phyloP scores from a whole-genome alignment of 106 monocot species.

The Iris macrosiphon region DNA sequence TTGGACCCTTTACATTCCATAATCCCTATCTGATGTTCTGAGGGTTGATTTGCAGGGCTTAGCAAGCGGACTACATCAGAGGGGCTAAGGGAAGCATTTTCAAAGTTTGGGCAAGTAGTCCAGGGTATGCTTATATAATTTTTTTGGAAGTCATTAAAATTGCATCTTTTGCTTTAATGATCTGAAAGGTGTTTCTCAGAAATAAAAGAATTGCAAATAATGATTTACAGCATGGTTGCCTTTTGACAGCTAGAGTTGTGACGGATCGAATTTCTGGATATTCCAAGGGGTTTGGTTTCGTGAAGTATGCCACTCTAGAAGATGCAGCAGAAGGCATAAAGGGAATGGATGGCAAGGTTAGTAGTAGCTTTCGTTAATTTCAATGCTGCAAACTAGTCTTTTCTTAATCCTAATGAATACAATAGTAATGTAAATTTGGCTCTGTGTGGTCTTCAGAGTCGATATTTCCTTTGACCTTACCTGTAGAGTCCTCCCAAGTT shows the following conservation, averaged over 20 bases:
- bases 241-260: slow-evolving; percentile 47
- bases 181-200: too few species aligned
- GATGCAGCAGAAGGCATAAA: slow-evolving; percentile 55
- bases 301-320: slow-evolving; percentile 43
- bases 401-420: too few species aligned
- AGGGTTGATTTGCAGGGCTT: slow-evolving; percentile 26
- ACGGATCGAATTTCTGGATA: slow-evolving; percentile 62
- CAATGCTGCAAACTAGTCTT: too few species aligned
- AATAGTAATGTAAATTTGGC: too few species aligned
- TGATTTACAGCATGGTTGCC: neutral
- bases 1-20: too few species aligned
- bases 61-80: slow-evolving; percentile 75
- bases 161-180: too few species aligned
- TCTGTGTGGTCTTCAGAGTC: too few species aligned
- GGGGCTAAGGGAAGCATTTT: slow-evolving; percentile 56
- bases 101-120: slow-evolving; percentile 57
- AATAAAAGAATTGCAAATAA: too few species aligned
- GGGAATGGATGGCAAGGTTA: slow-evolving; percentile 78
- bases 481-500: too few species aligned
- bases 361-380: neutral
- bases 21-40: too few species aligned
- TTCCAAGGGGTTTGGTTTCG: slow-evolving; percentile 77
- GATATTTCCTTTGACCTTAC: too few species aligned
- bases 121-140: slow-evolving; percentile 49
- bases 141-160: too few species aligned